Evolutionary conservation across 192 early-diverging fungal genomes (phyloP).

Genomic region (Gaertneriomyces semiglobifer): DNA sequence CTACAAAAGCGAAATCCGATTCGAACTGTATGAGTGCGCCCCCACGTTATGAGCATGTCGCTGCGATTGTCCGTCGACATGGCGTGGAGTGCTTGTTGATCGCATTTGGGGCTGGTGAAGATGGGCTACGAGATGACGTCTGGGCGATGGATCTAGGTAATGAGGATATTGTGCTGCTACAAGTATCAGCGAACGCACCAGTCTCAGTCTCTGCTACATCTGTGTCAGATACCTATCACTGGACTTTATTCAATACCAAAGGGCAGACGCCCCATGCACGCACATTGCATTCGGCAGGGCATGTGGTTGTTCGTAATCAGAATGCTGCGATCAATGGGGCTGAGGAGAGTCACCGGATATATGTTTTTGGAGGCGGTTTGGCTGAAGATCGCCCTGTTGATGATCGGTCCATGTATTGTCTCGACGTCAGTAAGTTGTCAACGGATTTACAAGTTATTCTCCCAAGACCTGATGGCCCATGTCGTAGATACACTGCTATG

Average conservation of each 20-base stretch:
- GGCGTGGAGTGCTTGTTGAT: constrained; percentile 17
- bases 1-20: too few species aligned
- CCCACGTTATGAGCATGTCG: constrained; percentile 35
- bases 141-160: constrained; percentile 37
- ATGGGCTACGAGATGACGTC: constrained; percentile 30
- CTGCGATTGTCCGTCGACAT: constrained; percentile 14
- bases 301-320: background rate
- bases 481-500: constrained; percentile 23
- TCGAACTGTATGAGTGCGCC: constrained; percentile 11
- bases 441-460: background rate
- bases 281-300: constrained; percentile 28
- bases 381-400: constrained; percentile 23
- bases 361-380: constrained; percentile 39
- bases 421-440: constrained; percentile 33
- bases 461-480: background rate
- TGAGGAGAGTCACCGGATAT: constrained; percentile 12
- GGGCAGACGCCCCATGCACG: constrained; percentile 29
- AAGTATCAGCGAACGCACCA: background rate
- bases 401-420: constrained; percentile 35
- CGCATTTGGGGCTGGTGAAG: constrained; percentile 35
- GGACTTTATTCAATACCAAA: constrained; percentile 25
- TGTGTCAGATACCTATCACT: constrained; percentile 25
- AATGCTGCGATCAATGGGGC: background rate
- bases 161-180: constrained; percentile 2
- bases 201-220: background rate